Percentiles rank a stretch among this genome's conserved stretches.
phyloP scores from a whole-genome alignment of 179 eudicot genomes.

The Nepenthes alata region DNA sequence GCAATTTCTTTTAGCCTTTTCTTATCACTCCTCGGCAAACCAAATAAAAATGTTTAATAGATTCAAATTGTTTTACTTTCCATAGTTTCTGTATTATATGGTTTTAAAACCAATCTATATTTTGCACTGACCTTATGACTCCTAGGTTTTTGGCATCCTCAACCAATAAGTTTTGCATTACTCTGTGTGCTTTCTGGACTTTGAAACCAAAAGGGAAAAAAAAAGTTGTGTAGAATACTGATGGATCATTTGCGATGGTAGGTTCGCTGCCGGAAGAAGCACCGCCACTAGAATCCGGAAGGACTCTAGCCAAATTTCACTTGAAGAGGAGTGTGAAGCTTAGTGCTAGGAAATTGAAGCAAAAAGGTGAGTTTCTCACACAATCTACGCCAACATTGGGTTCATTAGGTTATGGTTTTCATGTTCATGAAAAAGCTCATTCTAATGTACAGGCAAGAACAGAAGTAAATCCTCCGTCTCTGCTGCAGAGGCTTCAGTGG shows the following conservation, averaged over 20 bases:
- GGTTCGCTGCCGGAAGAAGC: constrained; percentile 15
- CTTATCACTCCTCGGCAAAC: no score
- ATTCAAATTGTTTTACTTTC: no score
- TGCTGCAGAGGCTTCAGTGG: constrained; percentile 20
- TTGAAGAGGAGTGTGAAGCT: constrained; percentile 66
- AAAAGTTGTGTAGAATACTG: not conserved
- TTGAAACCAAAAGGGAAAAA: not conserved
- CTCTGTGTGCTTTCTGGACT: not conserved
- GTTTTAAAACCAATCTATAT: no score
- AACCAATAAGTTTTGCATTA: not conserved
- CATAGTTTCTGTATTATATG: no score
- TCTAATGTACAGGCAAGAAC: constrained; percentile 26
- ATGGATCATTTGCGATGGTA: constrained; percentile 4
- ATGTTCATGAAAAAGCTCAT: not conserved
- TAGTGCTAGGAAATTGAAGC: constrained; percentile 38
- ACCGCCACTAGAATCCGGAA: constrained; percentile 27
- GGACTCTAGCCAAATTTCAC: constrained; percentile 36
- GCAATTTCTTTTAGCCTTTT: no score
- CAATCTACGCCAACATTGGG: not conserved
- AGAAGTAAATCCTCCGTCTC: constrained; percentile 16
- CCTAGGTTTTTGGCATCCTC: no score
- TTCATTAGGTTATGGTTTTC: not conserved
- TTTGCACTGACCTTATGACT: not conserved
- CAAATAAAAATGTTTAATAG: no score
- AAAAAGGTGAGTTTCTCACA: constrained; percentile 19